Base-by-base conservation (phyloP, 306 rosid genomes). In the Mucuna pruriens region DNA sequence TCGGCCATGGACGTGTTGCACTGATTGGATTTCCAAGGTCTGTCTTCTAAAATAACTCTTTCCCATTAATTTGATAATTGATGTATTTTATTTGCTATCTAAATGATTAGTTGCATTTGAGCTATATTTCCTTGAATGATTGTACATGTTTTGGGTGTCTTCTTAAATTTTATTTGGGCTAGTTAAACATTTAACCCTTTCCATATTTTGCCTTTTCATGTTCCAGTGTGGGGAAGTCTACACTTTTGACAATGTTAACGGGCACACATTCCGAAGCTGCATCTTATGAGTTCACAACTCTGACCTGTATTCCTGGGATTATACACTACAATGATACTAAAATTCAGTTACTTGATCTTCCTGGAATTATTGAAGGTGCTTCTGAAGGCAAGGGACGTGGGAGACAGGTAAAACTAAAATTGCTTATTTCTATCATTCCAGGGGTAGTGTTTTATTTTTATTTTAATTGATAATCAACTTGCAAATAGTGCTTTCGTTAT, bases 361-460 rank as follows among this genome's bases (percentile, higher is more conserved):
- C 99, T 79, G 99, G 99, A 84, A 96, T 96, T 85, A 96, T 96
- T 79, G 99, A 96, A 89, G 99, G 99, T 88, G 99, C 99, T 64
- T 96, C 99, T 74, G 99, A 96, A 86, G 99, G 99, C 76, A 96
- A 96, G 88, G 99, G 99, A 31, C 99, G 99, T 83, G 99, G 99
- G 76, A 88, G 99, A 82, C 99, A 96, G 99, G 99, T 96, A 85
- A 86, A 44, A 60, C 67, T 39, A 40, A 55, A 57, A 55, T 78
- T 83, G 48, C 52, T 34, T 20, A 44, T 70, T 83, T 79, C 29
- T 62, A 54, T 65, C 67, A 80, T 71, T 61, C 48, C 69, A 40
- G 64, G 19, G n/a, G 62, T 19, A 49, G 9, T 62, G 23, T 44
- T 83, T 46, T 71, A 16, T 39, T 42, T 23, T 8, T 45, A 34